Evolutionary conservation across 768 basidiomycete species (phyloP).

Genomic region (Arthromyces matolae): DNA sequence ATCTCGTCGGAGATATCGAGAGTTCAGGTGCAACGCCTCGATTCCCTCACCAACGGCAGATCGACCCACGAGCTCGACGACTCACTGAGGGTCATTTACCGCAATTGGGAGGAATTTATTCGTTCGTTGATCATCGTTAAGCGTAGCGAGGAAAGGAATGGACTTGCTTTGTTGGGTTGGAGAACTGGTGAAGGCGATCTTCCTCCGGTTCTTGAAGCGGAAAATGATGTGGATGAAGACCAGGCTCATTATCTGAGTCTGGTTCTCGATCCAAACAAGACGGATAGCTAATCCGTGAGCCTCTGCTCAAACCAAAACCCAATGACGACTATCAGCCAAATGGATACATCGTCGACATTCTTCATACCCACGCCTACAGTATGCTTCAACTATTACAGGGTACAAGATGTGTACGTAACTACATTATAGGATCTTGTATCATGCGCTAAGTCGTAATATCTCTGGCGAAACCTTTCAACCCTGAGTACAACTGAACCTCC

Average conservation of each 20-base stretch:
- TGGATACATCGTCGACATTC: too few species aligned
- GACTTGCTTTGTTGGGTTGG: neutral
- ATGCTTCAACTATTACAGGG: too few species aligned
- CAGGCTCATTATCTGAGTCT: slow-evolving; percentile 3
- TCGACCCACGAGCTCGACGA: neutral
- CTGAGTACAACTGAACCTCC: too few species aligned
- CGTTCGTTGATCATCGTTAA: slow-evolving; percentile 3
- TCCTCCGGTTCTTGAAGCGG: neutral
- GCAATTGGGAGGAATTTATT: slow-evolving; percentile 3
- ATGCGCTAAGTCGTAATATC: too few species aligned
- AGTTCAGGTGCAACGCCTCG: slow-evolving; percentile 6
- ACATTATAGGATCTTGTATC: too few species aligned
- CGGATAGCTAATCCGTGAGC: too few species aligned
- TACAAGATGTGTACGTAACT: too few species aligned
- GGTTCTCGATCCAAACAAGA: slow-evolving; percentile 1
- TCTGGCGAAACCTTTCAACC: too few species aligned
- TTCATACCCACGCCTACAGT: too few species aligned
- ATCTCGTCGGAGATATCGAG: neutral
- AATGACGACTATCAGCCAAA: too few species aligned
- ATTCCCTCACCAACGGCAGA: neutral
- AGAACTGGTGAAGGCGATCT: neutral
- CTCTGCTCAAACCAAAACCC: too few species aligned
- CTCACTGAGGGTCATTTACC: neutral
- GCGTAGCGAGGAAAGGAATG: slow-evolving; percentile 2
- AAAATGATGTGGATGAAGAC: too few species aligned